These are phyloP conservation scores for Cladosporium colombiae DNA, from an alignment of 2,329 filamentous ascomycete genomes.

Conservation along the genomic window DNA sequence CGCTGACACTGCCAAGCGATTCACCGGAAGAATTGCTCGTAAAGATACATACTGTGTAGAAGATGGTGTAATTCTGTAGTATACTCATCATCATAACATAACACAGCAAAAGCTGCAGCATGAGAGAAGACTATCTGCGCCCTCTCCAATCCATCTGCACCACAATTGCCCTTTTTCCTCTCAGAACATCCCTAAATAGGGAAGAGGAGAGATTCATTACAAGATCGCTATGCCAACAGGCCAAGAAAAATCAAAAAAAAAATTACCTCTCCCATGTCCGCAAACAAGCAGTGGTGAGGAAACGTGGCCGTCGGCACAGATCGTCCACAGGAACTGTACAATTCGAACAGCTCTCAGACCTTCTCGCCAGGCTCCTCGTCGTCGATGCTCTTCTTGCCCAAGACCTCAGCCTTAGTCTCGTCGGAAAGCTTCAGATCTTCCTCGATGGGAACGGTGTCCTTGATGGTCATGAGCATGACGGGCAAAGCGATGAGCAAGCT, in stretches of 20 bases:
- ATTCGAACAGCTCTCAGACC: too few species aligned
- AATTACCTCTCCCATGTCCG: background rate
- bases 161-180: background rate
- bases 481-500: constrained; percentile 76
- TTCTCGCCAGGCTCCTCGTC: constrained; percentile 21
- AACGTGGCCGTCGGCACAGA: background rate
- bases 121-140: background rate
- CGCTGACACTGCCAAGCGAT: background rate
- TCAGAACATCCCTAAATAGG: background rate
- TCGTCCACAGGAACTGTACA: background rate
- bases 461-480: constrained; percentile 75
- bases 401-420: constrained; percentile 74
- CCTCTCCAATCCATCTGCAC: constrained; percentile 3
- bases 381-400: constrained; percentile 25
- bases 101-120: background rate
- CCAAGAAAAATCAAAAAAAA: background rate
- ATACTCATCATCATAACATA: background rate
- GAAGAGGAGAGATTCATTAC: background rate
- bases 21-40: too few species aligned
- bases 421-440: constrained; percentile 84
- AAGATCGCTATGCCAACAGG: background rate
- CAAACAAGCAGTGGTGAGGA: background rate
- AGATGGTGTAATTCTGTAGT: background rate
- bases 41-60: background rate
- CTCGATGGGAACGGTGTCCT: constrained; percentile 77